Conservation (phyloP, 352 stramenopile species). For the Phytophthora sp. region DNA sequence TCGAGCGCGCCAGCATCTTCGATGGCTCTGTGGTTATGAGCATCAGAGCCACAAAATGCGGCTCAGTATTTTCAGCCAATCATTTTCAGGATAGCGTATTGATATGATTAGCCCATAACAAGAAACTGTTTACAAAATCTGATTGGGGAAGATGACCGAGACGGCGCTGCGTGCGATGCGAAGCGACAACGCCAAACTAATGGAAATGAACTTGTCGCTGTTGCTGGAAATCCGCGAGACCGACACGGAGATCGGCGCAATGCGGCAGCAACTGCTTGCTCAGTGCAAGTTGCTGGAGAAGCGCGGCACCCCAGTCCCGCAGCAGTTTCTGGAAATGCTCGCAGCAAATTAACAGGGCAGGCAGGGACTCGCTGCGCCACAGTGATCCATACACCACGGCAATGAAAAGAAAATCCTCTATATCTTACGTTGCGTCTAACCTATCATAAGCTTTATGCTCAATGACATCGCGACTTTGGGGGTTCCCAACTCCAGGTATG, state of each 20-base stretch:
- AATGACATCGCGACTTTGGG: too few species aligned
- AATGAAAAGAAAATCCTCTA: too few species aligned
- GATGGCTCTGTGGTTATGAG: constrained; percentile 15
- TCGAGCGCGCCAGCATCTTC: constrained; percentile 48
- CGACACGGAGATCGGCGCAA: constrained; percentile 43
- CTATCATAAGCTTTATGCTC: too few species aligned
- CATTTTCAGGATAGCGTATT: neutral
- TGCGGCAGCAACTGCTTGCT: constrained; percentile 36
- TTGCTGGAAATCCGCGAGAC: constrained; percentile 60
- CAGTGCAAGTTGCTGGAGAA: constrained; percentile 38
- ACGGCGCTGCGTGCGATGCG: constrained; percentile 41
- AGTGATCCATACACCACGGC: too few species aligned
- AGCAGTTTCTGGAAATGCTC: constrained; percentile 42
- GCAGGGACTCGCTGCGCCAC: constrained; percentile 3
- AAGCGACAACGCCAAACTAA: constrained; percentile 54
- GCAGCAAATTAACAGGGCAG: constrained; percentile 8
- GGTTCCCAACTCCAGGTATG: too few species aligned
- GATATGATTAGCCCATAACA: too few species aligned
- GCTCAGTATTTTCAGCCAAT: constrained; percentile 14
- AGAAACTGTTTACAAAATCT: too few species aligned
- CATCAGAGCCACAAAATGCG: constrained; percentile 37
- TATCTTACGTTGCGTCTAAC: too few species aligned
- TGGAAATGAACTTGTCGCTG: constrained; percentile 58
- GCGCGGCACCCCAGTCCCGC: constrained; percentile 33
- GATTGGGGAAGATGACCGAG: constrained; percentile 34